phyloP scores from a whole-genome alignment of 768 basidiomycete species.

The Boletus pseudopeckii region DNA sequence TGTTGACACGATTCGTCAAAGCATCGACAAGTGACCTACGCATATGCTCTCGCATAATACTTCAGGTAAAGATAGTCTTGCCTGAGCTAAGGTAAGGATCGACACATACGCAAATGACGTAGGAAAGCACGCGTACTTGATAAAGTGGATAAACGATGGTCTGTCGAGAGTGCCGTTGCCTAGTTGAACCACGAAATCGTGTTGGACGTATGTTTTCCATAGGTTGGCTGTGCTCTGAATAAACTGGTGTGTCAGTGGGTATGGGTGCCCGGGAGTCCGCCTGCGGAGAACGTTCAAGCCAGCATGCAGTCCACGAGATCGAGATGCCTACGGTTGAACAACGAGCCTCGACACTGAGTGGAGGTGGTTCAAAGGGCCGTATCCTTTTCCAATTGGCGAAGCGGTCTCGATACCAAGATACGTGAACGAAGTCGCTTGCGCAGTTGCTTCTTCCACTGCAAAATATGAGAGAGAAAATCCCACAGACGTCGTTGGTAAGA shows the following conservation, averaged over 20 bases:
- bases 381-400: conserved; percentile 62
- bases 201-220: conserved; percentile 78
- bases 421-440: conserved; percentile 65
- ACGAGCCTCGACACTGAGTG: conserved; percentile 50
- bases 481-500: neutral
- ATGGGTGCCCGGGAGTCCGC: conserved; percentile 55
- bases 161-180: conserved; percentile 66
- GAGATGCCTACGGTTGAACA: conserved; percentile 53
- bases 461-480: neutral
- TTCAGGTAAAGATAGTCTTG: conserved; percentile 81
- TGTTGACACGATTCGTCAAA: neutral
- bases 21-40: conserved; percentile 37
- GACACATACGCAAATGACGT: neutral
- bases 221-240: conserved; percentile 51
- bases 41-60: conserved; percentile 83
- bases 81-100: conserved; percentile 33
- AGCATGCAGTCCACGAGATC: neutral
- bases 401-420: conserved; percentile 73
- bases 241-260: conserved; percentile 65
- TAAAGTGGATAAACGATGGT: conserved; percentile 77
- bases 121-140: conserved; percentile 52
- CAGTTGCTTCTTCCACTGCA: conserved; percentile 56
- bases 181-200: conserved; percentile 77
- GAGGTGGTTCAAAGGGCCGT: conserved; percentile 86
- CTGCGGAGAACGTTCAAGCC: conserved; percentile 32